Evolutionary conservation across 192 early-diverging fungal species (phyloP), one percentile per base, ranked within the genome.

Genomic region (Helicostylum pulchrum): DNA sequence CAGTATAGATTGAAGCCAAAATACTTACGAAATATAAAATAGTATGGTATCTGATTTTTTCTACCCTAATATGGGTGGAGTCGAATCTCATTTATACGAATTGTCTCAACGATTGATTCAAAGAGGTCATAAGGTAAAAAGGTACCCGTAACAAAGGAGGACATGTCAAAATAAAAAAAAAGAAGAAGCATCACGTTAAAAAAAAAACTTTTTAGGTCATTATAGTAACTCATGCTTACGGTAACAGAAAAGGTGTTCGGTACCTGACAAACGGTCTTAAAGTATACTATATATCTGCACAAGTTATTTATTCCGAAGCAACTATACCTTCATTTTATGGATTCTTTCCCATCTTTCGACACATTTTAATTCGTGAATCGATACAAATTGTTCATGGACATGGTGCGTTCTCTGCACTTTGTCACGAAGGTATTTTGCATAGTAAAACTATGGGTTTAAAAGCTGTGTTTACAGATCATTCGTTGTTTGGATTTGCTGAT

Each of bases 21-120:
- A 15, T 30, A 43, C 31, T 14, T 11, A 12, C 0, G 2, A 26
- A 26, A 26, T 26, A 26, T 26, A 26, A 26, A 26, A 14, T 68
- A 88, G 94, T 72, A 92, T 98, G 86, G 94, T 96, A 3, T 95
- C 91, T 6, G 97, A 99, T 78, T 97, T 98, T 75, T 97, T 98
- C 78, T 98, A 94, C 73, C 97, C 97, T 26, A 95, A 92, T 64
- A 86, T 94, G 68, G 97, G 97, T 52, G 97, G 97, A 11, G 92
- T 99, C 9, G 97, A 99, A 71, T 86, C 85, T 42, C 97, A 99
- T 76, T 75, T 98, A 23, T 96, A 93, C 70, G 90, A 92, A 70
- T 83, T 96, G 44, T 92, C 95, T 30, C 90, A 93, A 74, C 83
- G 89, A 64, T 80, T 99, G 26, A 90, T 94, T 50, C 85, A 81